Evolutionary conservation across 768 basidiomycete species (phyloP).

Genomic region (Mycena crocata): DNA sequence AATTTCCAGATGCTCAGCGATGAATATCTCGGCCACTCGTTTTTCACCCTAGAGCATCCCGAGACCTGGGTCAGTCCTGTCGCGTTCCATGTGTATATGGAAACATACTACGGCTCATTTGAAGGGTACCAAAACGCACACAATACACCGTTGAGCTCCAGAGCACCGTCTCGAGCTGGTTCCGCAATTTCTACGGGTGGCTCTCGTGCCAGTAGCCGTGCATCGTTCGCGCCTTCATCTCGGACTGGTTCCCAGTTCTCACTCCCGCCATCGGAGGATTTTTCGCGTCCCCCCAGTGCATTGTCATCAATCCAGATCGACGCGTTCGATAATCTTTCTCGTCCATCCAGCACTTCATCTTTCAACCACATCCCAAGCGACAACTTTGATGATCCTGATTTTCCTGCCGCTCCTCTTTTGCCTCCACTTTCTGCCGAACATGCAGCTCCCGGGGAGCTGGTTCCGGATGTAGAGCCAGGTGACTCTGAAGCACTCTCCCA

Average conservation of each 20-base stretch:
- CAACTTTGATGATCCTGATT: too few relatives aligned
- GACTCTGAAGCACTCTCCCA: too few relatives aligned
- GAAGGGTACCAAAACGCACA: neutral
- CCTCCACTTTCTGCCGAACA: too few relatives aligned
- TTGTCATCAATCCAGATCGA: neutral
- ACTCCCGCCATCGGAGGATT: neutral
- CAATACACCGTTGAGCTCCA: neutral
- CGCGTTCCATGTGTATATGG: slow-evolving; percentile 1
- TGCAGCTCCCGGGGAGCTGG: too few relatives aligned
- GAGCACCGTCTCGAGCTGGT: too few relatives aligned
- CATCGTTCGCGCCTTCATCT: neutral
- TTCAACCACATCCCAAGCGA: too few relatives aligned
- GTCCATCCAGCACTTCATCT: too few relatives aligned
- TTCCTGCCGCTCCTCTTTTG: too few relatives aligned
- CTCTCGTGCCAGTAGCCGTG: neutral
- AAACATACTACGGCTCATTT: neutral
- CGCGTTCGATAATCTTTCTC: too few relatives aligned
- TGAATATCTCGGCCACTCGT: neutral
- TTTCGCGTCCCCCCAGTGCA: neutral
- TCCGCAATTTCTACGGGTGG: neutral
- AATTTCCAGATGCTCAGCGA: neutral
- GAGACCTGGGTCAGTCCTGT: neutral
- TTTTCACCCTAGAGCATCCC: slow-evolving; percentile 11
- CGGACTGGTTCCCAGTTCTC: neutral
- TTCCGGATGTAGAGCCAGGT: too few relatives aligned